Evolutionary conservation across 495 filamentous ascomycete genomes (phyloP).

Genomic region (Clohesyomyces aquaticus): DNA sequence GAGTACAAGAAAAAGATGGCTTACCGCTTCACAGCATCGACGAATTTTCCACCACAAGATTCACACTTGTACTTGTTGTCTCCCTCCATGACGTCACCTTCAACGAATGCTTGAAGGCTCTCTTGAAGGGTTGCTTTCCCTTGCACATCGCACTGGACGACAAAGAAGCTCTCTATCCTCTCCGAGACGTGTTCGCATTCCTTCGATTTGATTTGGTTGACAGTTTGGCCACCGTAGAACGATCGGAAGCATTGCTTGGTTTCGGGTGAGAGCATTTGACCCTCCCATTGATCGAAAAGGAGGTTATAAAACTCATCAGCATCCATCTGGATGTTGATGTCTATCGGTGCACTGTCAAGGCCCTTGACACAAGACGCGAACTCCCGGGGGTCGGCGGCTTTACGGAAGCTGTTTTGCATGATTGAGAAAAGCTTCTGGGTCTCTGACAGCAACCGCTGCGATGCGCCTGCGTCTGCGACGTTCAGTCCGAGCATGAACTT

Average conservation of each 20-base stretch:
- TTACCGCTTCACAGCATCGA: slow-evolving; percentile 88
- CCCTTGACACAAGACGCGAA: slow-evolving; percentile 77
- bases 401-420: slow-evolving; percentile 80
- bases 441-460: slow-evolving; percentile 72
- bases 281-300: slow-evolving; percentile 88
- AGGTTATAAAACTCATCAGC: slow-evolving; percentile 97
- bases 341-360: slow-evolving; percentile 82
- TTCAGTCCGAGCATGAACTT: slow-evolving; percentile 76
- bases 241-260: slow-evolving; percentile 77
- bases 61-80: slow-evolving; percentile 99
- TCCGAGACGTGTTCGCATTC: slow-evolving; percentile 95
- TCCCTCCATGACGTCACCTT: slow-evolving; percentile 96
- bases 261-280: slow-evolving; percentile 68
- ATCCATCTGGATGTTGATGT: slow-evolving; percentile 91
- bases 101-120: slow-evolving; percentile 89
- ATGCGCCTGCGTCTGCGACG: slow-evolving; percentile 52
- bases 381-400: slow-evolving; percentile 70
- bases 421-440: slow-evolving; percentile 80
- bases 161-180: slow-evolving; percentile 85
- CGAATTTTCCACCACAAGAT: slow-evolving; percentile 77
- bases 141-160: slow-evolving; percentile 96
- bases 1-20: background rate
- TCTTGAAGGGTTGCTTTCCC: slow-evolving; percentile 83
- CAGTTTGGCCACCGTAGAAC: slow-evolving; percentile 88
- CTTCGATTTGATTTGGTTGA: slow-evolving; percentile 93